Conservation (phyloP, 345 rosid genomes). For the Pseudoturritis turrita region DNA sequence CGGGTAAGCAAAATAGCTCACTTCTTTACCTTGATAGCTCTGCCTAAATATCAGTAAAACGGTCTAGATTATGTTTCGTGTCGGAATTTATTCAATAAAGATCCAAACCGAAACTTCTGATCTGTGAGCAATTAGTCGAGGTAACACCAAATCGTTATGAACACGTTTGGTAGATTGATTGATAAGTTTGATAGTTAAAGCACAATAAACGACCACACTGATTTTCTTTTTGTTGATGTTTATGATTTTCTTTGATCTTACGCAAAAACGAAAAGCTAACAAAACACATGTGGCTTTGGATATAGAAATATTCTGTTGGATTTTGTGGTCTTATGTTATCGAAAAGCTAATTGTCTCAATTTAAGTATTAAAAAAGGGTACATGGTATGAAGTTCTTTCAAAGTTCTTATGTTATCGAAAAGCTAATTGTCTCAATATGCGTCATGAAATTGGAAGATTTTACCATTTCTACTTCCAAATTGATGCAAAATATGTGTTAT, state of each 20-base stretch:
- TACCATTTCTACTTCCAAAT: neutral
- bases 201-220: neutral
- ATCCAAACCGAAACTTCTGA: neutral
- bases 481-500: neutral
- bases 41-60: neutral
- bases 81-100: neutral
- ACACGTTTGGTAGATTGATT: neutral
- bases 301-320: no score
- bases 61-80: neutral
- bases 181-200: neutral
- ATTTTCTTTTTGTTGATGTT: neutral
- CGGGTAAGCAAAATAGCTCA: neutral
- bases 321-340: no score
- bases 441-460: no score
- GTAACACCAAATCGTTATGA: no score
- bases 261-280: constrained; percentile 5
- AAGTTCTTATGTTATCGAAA: no score
- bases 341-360: no score
- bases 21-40: neutral
- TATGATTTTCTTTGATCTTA: neutral
- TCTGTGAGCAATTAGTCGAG: neutral
- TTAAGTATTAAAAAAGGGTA: no score
- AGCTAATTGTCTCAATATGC: no score
- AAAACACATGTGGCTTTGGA: neutral
- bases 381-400: no score